Evolutionary conservation across 176 grass and related monocot genomes (phyloP), one percentile per base, ranked within the genome.

Genomic region (Oryza coarctata): DNA sequence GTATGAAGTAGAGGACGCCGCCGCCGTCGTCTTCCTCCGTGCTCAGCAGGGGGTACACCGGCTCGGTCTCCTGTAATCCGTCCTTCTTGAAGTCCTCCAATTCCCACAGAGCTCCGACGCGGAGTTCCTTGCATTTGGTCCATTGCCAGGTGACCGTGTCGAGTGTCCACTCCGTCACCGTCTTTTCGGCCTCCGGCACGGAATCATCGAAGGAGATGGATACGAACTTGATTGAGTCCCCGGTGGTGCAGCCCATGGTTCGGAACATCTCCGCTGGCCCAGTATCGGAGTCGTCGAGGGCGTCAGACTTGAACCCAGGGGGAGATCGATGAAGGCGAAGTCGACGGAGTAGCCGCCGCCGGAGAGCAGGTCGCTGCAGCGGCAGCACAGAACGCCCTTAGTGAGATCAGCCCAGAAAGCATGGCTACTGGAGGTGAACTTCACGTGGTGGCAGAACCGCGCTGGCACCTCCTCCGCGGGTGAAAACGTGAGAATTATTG

Each of bases 181-280:
- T 45, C 11, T 15, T 14, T 12, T 45, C 12, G 2, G 1, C 39
- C 3, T 29, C 14, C 55, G 63, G 3, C 18, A 6, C 13, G 29
- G 40, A 39, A 4, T 31, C 5, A 0, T 64, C 12, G 15, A 4
- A 8, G 15, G 1, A 1, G 26, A 81, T 71, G 49, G 17, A 17
- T 3, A 71, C 35, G 25, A 82, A 71, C 79, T 28, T 71, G 68
- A 82, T n/a, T 33, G 49, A 81, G 17, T 13, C 49, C 11, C 49
- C 39, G 0, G 39, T 14, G 12, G 15, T 34, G 14, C 27, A 31
- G 79, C 18, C 35, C 26, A 62, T 70, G 1, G 27, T 71, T 9
- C 50, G 67, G 14, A 17, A 20, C 23, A 29, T 27, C 6, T 11
- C 35, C 0, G 1, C 0, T 4, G 49, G 47, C 5, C 35, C 35